Base-by-base conservation (phyloP, 2,329 filamentous ascomycete genomes). In the Lachnellula willkommii region DNA sequence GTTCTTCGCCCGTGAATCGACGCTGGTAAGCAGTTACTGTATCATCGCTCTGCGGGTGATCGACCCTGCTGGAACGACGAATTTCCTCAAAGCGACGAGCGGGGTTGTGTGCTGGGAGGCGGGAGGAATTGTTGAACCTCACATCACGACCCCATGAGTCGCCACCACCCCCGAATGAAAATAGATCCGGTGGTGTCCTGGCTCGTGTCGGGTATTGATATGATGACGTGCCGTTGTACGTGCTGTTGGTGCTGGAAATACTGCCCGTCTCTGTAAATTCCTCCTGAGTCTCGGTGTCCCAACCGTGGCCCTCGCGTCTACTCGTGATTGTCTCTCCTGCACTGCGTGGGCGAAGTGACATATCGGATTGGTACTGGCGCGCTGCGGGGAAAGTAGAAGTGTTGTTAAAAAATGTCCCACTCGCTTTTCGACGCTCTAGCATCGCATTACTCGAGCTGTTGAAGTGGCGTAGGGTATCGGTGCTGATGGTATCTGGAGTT, bases 401-500 rank as follows among this genome's bases (percentile, higher is more conserved):
- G 45, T 53, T 62, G 20, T 60, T 56, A n/a, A 65, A 50, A 39
- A 63, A 64, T 11, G 57, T 63, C 2, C 43, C 46, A 6, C 63
- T 53, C 28, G 58, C 55, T 14, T 24, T 49, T 15, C 56, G 56
- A 15, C 52, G 40, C 37, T 61, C 47, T 45, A 54, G 49, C 17
- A 79, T 65, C 0, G 75, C 76, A 45, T 83, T 80, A 52, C 76
- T 74, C 0, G 79, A 82, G 48, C 73, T 75, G 58, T 80, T 74
- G 56, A 75, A 78, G 14, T 74, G 73, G 5, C 75, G 73, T 36
- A 70, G 57, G 2, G 67, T 70, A 40, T 59, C 65, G 5, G 67
- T 70, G 52, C 65, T 63, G 52, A 69, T 62, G 2, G 69, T 71
- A 53, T 71, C 69, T n/a, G 69, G 69, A 3, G 69, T 71, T 4